These are phyloP conservation scores for Abrus pulchellus DNA, from an alignment of 306 rosid genomes.

Conservation along the genomic window DNA sequence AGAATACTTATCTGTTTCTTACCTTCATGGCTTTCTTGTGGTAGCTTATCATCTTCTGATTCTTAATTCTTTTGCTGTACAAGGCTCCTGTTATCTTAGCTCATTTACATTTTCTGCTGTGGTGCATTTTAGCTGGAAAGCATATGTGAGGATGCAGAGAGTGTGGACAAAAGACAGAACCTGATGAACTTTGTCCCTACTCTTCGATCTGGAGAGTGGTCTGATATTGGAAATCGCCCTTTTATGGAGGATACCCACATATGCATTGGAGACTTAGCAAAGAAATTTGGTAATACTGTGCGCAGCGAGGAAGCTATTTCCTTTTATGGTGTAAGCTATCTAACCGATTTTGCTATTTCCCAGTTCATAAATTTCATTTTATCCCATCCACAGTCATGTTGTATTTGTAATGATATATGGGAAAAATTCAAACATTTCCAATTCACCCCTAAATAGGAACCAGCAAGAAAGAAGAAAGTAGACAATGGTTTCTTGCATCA, in stretches of 20 bases:
- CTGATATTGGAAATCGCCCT: constrained; percentile 81
- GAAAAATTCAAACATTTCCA: background rate
- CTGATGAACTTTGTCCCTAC: constrained; percentile 60
- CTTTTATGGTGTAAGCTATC: constrained; percentile 84
- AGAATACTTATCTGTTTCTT: constrained; percentile 28
- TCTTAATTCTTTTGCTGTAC: background rate
- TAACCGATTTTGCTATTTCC: constrained; percentile 15
- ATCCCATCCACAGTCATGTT: background rate
- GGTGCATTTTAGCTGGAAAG: constrained; percentile 76
- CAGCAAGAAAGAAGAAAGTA: background rate
- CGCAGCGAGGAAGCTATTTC: constrained; percentile 71
- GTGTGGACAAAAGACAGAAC: constrained; percentile 67
- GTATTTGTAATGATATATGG: background rate
- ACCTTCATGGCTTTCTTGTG: constrained; percentile 19
- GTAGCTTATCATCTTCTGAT: constrained; percentile 24
- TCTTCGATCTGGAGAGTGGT: constrained; percentile 95
- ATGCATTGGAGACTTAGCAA: constrained; percentile 84
- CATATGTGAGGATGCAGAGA: constrained; percentile 81
- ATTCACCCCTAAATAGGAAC: background rate
- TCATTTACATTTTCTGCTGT: constrained; percentile 6
- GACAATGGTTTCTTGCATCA: constrained; percentile 20
- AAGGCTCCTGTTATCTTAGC: constrained; percentile 25
- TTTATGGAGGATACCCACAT: constrained; percentile 94
- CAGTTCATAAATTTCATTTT: constrained; percentile 38
- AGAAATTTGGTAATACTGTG: constrained; percentile 62